Evolutionary conservation across 73 alveolate species (phyloP), one percentile per base, ranked within the genome.

Genomic region (Paramecium tetraurelia): DNA sequence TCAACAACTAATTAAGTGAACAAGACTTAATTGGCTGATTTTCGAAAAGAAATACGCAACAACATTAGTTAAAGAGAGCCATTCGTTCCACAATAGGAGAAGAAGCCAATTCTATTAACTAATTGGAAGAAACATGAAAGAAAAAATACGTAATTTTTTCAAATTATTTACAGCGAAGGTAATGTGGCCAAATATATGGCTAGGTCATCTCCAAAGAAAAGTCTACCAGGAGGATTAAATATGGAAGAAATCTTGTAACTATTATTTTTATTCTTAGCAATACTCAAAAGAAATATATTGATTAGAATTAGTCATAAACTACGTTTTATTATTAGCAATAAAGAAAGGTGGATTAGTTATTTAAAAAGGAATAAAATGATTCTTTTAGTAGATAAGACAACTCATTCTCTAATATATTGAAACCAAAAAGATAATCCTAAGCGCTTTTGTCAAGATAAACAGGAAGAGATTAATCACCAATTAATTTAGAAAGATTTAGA

Each of bases 1-100:
- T 38, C 40, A 72, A 36, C 86, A 36, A 72, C 86, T 0, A 40
- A 33, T 72, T 18, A 72, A 72, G 57, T 72, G 86, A 72, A 68
- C 27, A 68, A 68, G 10, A 22, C 38, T 3, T 40, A 72, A 40
- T 72, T 72, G n/a, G 86, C 59, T 72, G 86, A 72, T 72, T 72
- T 72, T 72, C 4, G 86, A 35, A 72, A 72, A 18, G 86, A 72
- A 40, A 38, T 72, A 11, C 57, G 86, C 8, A 72, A 72, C 18
- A 72, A 72, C 40, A 40, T 72, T 43, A 72, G 86, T 72, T 72
- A 72, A 18, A 72, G 86, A 72, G 86, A 72, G 35, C 86, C 86
- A n/a, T 72, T 72, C 40, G 10, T 21, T 36, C 38, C n/a, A 5
- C 4, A 33, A 5, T 31, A 72, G 18, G 86, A 72, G 4, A 72